Evolutionary conservation across 176 grass and related monocot species (phyloP).

Genomic region (Cocos nucifera): DNA sequence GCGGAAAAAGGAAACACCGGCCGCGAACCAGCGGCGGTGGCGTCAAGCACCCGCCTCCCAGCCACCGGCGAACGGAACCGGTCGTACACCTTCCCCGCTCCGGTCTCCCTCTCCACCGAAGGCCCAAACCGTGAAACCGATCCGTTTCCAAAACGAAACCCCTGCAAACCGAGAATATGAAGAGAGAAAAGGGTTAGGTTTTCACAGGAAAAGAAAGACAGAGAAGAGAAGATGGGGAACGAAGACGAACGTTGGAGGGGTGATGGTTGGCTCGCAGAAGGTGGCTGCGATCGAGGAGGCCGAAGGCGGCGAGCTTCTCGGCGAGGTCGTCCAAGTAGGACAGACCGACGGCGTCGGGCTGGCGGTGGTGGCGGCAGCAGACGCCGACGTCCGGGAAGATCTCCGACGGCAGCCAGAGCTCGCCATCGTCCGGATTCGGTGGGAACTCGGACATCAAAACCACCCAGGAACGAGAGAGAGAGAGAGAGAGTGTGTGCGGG

Average conservation of each 20-base stretch:
- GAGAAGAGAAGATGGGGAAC: neutral
- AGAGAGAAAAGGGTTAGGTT: too few species aligned
- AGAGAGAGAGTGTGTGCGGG: too few species aligned
- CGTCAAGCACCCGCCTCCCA: neutral
- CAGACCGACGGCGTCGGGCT: neutral
- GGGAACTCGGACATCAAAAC: constrained; percentile 11
- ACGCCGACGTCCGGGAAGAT: constrained; percentile 52
- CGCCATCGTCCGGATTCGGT: constrained; percentile 35
- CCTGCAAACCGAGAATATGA: neutral
- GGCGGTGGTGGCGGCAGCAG: neutral
- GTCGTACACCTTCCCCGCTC: neutral
- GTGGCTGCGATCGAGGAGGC: neutral
- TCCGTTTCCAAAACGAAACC: neutral
- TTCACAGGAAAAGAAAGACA: neutral
- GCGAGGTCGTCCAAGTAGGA: constrained; percentile 33
- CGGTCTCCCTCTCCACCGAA: neutral
- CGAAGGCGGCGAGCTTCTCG: constrained; percentile 24
- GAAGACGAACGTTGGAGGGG: neutral
- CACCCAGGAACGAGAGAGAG: neutral
- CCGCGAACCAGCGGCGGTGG: neutral
- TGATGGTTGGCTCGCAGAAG: neutral
- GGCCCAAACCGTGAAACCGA: neutral
- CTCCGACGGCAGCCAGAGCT: constrained; percentile 51
- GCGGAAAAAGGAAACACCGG: neutral
- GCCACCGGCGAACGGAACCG: neutral